Percentiles rank a stretch among this genome's conserved stretches.
Conservation (phyloP, 2,329 filamentous ascomycete genomes). For the Aureobasidium sp. region DNA sequence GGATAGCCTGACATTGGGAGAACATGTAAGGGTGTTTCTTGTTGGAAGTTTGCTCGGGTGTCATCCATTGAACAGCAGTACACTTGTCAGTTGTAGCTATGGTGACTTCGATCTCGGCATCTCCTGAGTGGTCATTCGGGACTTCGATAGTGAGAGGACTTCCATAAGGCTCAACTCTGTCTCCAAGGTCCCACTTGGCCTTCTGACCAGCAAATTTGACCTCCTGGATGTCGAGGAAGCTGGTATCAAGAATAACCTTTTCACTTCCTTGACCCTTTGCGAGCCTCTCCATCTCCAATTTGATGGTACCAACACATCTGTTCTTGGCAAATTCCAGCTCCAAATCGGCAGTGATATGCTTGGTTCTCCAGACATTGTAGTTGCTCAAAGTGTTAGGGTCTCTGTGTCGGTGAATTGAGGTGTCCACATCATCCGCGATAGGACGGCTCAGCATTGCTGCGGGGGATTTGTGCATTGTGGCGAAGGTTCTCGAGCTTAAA, state of each 20-base stretch:
- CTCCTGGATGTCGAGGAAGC: conserved; percentile 76
- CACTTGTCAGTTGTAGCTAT: conserved; percentile 88
- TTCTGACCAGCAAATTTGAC: conserved; percentile 74
- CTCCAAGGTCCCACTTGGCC: conserved; percentile 75
- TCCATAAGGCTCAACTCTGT: conserved; percentile 78
- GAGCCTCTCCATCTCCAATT: conserved; percentile 79
- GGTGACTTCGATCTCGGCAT: conserved; percentile 55
- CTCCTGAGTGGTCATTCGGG: conserved; percentile 44
- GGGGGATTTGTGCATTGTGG: conserved; percentile 26
- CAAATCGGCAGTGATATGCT: conserved; percentile 84
- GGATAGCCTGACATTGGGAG: conserved; percentile 97
- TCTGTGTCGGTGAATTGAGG: conserved; percentile 35
- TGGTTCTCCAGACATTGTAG: conserved; percentile 88
- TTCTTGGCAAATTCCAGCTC: conserved; percentile 86
- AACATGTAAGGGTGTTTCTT: conserved; percentile 99
- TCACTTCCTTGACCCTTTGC: conserved; percentile 69
- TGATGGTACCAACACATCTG: conserved; percentile 79
- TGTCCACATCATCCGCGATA: conserved; percentile 21
- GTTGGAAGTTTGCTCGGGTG: conserved; percentile 92
- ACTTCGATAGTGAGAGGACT: conserved; percentile 71
- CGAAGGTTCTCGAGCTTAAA: not conserved
- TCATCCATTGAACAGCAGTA: conserved; percentile 96
- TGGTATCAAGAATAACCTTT: conserved; percentile 88
- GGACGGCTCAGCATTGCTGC: conserved; percentile 24
- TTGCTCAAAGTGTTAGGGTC: conserved; percentile 95